Conservation (phyloP, 1,284 basidiomycete genomes). For the Schizophyllum amplum region DNA sequence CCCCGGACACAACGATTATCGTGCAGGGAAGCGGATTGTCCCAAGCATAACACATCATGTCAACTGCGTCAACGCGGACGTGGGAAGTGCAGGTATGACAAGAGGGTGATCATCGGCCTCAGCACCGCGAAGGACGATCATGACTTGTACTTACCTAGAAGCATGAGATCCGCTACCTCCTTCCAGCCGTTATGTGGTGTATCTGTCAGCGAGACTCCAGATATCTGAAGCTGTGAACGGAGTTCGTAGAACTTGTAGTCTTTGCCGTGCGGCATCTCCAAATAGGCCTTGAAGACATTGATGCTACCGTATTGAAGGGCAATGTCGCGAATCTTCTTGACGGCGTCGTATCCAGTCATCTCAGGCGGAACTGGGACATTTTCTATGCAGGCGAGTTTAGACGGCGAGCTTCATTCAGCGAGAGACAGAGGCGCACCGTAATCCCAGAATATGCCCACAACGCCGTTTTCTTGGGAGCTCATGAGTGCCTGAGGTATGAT, state of each 20-base stretch:
- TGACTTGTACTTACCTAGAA: too few species aligned
- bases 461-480: neutral
- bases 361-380: neutral
- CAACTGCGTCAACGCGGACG: slow-evolving; percentile 15
- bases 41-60: slow-evolving; percentile 52
- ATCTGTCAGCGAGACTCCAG: slow-evolving; percentile 52
- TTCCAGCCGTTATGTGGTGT: slow-evolving; percentile 52
- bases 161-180: slow-evolving; percentile 45
- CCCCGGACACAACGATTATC: slow-evolving; percentile 44
- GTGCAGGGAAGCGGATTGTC: slow-evolving; percentile 45
- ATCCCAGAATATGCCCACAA: slow-evolving; percentile 26
- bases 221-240: slow-evolving; percentile 52
- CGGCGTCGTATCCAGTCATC: slow-evolving; percentile 23
- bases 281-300: slow-evolving; percentile 33
- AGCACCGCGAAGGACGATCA: too few species aligned
- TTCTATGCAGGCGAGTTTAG: neutral
- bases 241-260: slow-evolving; percentile 11
- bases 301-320: slow-evolving; percentile 25
- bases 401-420: too few species aligned
- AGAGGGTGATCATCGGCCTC: neutral
- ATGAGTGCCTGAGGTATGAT: neutral
- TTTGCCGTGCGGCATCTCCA: slow-evolving; percentile 22
- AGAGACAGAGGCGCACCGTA: slow-evolving; percentile 20
- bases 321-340: slow-evolving; percentile 22
- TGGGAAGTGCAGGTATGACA: neutral